These are phyloP conservation scores for Carex kokanica DNA, from an alignment of 176 grass and related monocot species.

Conservation along the genomic window DNA sequence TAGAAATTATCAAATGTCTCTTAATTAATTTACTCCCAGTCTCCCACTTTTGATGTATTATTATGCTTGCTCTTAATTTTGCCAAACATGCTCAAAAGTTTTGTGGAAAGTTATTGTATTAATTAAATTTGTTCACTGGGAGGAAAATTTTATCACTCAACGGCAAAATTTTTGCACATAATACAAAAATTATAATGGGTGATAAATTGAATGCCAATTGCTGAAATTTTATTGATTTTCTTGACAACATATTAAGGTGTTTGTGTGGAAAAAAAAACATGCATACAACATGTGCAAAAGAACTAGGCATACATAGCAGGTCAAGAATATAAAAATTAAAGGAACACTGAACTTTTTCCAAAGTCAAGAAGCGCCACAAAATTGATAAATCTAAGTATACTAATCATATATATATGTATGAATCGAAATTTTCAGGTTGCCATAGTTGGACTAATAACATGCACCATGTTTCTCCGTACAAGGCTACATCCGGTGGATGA, in stretches of 20 bases:
- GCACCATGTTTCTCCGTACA: conserved; percentile 63
- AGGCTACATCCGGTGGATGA: conserved; percentile 62
- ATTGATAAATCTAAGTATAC: background rate
- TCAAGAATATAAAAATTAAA: background rate
- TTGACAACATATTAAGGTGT: background rate
- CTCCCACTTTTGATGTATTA: background rate
- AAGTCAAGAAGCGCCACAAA: background rate
- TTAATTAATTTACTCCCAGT: background rate
- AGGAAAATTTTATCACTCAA: background rate
- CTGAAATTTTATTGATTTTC: background rate
- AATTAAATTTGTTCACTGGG: background rate
- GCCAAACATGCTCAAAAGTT: too few species aligned
- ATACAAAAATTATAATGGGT: background rate
- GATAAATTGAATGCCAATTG: conserved; percentile 4
- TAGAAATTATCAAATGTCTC: background rate
- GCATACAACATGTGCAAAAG: background rate
- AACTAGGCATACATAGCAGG: background rate
- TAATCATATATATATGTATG: background rate
- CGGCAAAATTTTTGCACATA: background rate
- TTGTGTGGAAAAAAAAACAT: background rate
- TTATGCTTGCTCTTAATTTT: background rate
- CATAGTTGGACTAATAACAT: conserved; percentile 56
- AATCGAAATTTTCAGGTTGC: conserved; percentile 45
- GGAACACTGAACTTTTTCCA: background rate
- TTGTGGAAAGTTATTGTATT: background rate